Percentiles rank a stretch among this genome's conserved stretches.
Evolutionary conservation across 768 basidiomycete species (phyloP).

Genomic region (Rhodotorula babjevae): DNA sequence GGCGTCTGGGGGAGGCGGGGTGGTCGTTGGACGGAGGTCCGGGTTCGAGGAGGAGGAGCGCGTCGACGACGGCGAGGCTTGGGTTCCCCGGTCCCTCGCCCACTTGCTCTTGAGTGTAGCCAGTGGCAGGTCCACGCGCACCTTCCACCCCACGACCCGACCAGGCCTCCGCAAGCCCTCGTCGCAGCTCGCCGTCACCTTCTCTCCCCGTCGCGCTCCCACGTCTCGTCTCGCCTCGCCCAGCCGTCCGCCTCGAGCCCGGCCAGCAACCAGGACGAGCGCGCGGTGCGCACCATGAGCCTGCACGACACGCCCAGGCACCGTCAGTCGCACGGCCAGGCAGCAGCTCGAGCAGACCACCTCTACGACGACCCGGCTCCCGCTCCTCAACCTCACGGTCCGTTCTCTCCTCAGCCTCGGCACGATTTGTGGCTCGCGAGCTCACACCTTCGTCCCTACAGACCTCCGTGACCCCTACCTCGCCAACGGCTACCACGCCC

Average conservation of each 20-base stretch:
- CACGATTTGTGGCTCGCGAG: no score
- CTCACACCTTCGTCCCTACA: neutral
- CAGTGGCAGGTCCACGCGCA: neutral
- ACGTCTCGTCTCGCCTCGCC: no score
- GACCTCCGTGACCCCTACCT: conserved; percentile 8
- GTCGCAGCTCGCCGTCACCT: no score
- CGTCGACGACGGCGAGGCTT: neutral
- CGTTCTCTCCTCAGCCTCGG: neutral
- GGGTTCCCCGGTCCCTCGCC: neutral
- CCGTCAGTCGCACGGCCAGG: neutral
- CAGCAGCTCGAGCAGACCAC: neutral
- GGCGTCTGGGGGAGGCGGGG: neutral
- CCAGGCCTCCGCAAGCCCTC: neutral
- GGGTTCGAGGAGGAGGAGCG: no score
- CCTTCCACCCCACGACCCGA: neutral
- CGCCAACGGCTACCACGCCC: neutral
- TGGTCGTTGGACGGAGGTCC: neutral
- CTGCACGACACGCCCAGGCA: neutral
- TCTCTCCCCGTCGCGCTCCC: no score
- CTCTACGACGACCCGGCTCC: neutral
- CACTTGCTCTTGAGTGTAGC: neutral
- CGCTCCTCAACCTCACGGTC: neutral
- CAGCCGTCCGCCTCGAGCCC: neutral
- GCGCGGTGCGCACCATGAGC: neutral
- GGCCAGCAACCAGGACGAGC: neutral